These are phyloP conservation scores for Serpula lacrymans DNA, from an alignment of 768 basidiomycete genomes.

Conservation along the genomic window DNA sequence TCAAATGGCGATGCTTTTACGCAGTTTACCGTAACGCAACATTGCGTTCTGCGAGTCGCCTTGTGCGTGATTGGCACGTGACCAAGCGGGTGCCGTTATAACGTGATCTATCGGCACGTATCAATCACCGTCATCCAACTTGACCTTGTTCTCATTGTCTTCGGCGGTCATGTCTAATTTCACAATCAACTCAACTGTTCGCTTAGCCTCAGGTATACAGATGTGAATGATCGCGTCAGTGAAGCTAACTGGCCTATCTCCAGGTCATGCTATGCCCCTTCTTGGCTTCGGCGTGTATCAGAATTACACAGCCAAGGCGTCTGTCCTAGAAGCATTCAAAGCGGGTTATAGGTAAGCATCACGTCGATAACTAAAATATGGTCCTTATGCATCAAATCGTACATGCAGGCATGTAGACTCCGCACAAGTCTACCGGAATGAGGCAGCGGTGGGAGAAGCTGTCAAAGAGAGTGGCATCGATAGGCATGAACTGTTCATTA, in stretches of 20 bases:
- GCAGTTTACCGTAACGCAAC: too few species aligned
- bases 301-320: constrained; percentile 53
- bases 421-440: constrained; percentile 67
- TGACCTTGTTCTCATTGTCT: too few species aligned
- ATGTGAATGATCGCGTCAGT: constrained; percentile 26
- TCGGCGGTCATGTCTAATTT: constrained; percentile 12
- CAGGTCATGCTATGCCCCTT: constrained; percentile 57
- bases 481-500: constrained; percentile 67
- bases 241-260: too few species aligned
- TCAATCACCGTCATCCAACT: too few species aligned
- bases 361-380: neutral
- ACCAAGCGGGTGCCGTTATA: too few species aligned
- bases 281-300: constrained; percentile 73
- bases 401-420: constrained; percentile 64
- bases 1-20: too few species aligned
- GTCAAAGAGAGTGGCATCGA: constrained; percentile 52
- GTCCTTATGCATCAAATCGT: neutral
- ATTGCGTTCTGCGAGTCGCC: too few species aligned
- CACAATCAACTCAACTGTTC: constrained; percentile 28
- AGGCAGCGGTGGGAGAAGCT: constrained; percentile 58
- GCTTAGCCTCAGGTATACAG: constrained; percentile 36
- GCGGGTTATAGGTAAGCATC: constrained; percentile 56
- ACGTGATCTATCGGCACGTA: too few species aligned
- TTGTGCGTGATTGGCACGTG: too few species aligned
- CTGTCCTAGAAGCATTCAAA: constrained; percentile 59